phyloP scores from a whole-genome alignment of 2,329 filamentous ascomycete species.

The Ophiocordyceps unilateralis region DNA sequence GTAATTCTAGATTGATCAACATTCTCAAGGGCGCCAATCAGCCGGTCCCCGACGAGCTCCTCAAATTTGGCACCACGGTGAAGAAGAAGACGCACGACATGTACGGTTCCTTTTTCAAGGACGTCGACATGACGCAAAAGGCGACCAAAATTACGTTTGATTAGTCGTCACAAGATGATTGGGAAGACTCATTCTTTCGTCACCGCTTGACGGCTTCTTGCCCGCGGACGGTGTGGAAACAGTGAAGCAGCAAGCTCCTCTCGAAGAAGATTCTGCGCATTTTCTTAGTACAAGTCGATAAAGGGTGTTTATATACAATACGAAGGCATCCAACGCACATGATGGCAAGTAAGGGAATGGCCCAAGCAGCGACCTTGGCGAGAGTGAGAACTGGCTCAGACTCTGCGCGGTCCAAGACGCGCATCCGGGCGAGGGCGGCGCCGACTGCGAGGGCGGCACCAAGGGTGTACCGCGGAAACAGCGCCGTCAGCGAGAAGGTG shows the following conservation, averaged over 20 bases:
- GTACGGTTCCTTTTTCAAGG: slow-evolving; percentile 92
- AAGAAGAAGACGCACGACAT: slow-evolving; percentile 97
- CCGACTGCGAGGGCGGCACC: slow-evolving; percentile 11
- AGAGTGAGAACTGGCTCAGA: slow-evolving; percentile 17
- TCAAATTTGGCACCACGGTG: slow-evolving; percentile 94
- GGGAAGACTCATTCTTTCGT: slow-evolving; percentile 1
- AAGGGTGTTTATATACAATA: neutral
- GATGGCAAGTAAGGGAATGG: slow-evolving; percentile 32
- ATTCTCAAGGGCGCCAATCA: slow-evolving; percentile 89
- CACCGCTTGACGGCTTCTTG: slow-evolving; percentile 13
- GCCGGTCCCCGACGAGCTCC: slow-evolving; percentile 69
- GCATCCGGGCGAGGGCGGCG: slow-evolving; percentile 10
- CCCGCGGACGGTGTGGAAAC: slow-evolving; percentile 25
- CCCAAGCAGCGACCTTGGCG: slow-evolving; percentile 29
- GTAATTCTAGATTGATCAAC: slow-evolving; percentile 75
- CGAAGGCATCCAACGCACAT: slow-evolving; percentile 35
- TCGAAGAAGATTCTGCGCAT: slow-evolving; percentile 32
- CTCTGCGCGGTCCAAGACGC: slow-evolving; percentile 8
- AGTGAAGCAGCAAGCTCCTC: slow-evolving; percentile 32
- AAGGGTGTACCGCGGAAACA: slow-evolving; percentile 13
- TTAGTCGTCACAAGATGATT: slow-evolving; percentile 10
- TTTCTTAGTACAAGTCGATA: neutral
- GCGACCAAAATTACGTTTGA: slow-evolving; percentile 90
- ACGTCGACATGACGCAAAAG: slow-evolving; percentile 66
- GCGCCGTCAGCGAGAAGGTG: slow-evolving; percentile 8